phyloP scores from a whole-genome alignment of 345 rosid species.

The Theobroma cacao region DNA sequence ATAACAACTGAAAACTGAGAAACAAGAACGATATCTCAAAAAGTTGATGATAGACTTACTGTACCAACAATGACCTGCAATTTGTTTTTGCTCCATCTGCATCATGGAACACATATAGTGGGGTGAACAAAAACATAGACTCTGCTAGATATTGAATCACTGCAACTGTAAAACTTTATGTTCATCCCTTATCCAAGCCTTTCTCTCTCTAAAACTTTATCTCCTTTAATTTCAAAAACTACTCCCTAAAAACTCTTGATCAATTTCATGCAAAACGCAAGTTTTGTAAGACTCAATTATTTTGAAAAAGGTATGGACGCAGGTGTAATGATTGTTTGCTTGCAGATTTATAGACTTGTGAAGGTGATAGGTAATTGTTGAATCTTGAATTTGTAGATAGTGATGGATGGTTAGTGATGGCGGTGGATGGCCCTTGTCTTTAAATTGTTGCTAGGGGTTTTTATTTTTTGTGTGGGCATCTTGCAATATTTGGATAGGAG shows the following conservation, averaged over 20 bases:
- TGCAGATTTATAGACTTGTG: neutral
- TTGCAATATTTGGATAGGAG: neutral
- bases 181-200: neutral
- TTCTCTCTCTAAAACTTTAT: neutral
- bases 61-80: constrained; percentile 98
- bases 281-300: neutral
- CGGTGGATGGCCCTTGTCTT: neutral
- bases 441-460: neutral
- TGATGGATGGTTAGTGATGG: neutral
- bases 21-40: constrained; percentile 8
- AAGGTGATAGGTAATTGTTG: neutral
- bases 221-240: neutral
- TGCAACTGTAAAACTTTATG: neutral
- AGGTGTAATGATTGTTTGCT: neutral
- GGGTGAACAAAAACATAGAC: neutral
- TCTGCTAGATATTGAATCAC: no score
- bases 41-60: constrained; percentile 44
- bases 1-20: constrained; percentile 12
- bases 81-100: constrained; percentile 93
- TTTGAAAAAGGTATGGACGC: neutral
- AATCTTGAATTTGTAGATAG: neutral
- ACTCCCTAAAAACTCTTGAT: neutral
- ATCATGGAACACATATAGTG: constrained; percentile 19
- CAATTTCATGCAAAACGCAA: neutral
- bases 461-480: no score